Base-by-base conservation (phyloP, 768 basidiomycete species). In the Tulasnella calospora region DNA sequence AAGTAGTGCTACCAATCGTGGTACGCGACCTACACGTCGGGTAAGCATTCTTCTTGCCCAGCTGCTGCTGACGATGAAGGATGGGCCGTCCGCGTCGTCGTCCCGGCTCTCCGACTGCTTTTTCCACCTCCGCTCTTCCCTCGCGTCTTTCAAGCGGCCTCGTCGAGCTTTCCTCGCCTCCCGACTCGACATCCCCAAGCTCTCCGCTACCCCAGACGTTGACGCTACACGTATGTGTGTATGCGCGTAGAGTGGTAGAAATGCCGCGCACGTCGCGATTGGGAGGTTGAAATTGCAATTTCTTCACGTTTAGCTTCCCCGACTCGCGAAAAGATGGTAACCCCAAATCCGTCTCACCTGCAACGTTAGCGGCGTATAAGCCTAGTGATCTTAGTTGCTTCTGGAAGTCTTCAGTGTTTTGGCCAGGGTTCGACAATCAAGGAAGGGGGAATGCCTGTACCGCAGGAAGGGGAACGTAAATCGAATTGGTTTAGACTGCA, bases 1-100 rank as follows among this genome's bases (percentile, higher is more conserved):
- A 93, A 95, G 82, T 96, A 97, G 83, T 97, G 95, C 82, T 97
- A 95, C 93, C 94, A 96, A 83, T 95, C 94, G 82, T 96, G 92
- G 83, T 95, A 96, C 17, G 75, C 77, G 23, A 78, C 77, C 41
- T 70, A 78, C 6, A 78, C 30, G n/a, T 41, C 77, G 12, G 77
- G 70, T 41, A 72, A 67, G n/a, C n/a, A n/a, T 38, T 57, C 33
- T 21, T 67, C 27, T 38, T 23, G 23, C 69, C 33, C 33, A 8
- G 69, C 27, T 21, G 74, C 74, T 38, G 9, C 3, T 38, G 38
- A 38, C 5, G 38, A 38, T 38, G 38, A 38, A 4, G 38, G 38
- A n/a, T n/a, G n/a, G n/a, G n/a, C n/a, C n/a, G n/a, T n/a, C n/a
- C n/a, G n/a, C n/a, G 44, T 46, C 44, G 44, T 46, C 44, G 2